phyloP scores from a whole-genome alignment of 1,139 yeast genomes.

The Debaryomyces robertsiae region DNA sequence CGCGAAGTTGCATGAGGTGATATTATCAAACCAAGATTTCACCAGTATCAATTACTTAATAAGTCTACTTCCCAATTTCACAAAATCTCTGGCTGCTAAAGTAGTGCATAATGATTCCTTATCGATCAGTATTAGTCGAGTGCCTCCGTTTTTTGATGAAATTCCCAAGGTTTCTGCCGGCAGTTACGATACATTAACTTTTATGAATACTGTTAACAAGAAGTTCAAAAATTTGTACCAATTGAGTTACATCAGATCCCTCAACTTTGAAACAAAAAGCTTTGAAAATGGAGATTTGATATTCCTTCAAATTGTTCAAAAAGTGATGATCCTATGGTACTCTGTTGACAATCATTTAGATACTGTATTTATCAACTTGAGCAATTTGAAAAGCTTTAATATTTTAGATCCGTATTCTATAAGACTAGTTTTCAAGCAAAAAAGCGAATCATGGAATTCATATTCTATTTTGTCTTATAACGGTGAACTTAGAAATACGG shows the following conservation, averaged over 20 bases:
- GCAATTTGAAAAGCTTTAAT: constrained; percentile 5
- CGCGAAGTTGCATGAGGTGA: constrained; percentile 1
- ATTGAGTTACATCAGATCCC: constrained; percentile 5
- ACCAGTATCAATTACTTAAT: constrained; percentile 11
- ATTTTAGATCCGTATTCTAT: neutral
- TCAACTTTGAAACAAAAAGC: constrained; percentile 6
- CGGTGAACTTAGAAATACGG: neutral
- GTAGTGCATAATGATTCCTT: neutral
- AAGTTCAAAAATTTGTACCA: constrained; percentile 13
- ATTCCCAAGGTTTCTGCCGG: constrained; percentile 8
- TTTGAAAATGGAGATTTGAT: constrained; percentile 9
- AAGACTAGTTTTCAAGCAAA: constrained; percentile 1
- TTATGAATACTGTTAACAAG: constrained; percentile 3
- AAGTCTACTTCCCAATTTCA: constrained; percentile 7
- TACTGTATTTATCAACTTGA: constrained; percentile 11
- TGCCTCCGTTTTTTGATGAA: neutral
- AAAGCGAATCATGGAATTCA: constrained; percentile 4
- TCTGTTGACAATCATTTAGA: constrained; percentile 4
- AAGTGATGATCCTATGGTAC: constrained; percentile 12
- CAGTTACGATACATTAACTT: constrained; percentile 5
- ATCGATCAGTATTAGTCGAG: constrained; percentile 2
- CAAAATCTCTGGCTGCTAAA: constrained; percentile 4
- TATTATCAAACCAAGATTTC: constrained; percentile 10
- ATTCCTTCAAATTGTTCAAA: constrained; percentile 13
- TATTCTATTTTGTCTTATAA: neutral